These are phyloP conservation scores for Mortierella alpina DNA, from an alignment of 192 early-diverging fungal species.

Conservation along the genomic window DNA sequence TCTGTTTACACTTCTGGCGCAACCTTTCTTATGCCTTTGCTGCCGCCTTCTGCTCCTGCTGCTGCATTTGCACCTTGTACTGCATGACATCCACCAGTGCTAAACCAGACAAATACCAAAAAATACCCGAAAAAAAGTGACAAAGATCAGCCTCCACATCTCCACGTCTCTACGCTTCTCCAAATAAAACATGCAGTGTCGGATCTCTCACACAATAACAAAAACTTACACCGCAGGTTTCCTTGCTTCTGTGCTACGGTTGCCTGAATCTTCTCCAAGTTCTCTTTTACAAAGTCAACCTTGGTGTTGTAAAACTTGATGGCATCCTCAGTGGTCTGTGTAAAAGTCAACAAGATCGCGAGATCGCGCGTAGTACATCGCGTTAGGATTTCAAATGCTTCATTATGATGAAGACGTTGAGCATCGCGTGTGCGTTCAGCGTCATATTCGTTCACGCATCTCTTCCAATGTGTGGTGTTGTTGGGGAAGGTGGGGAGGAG, in stretches of 20 bases:
- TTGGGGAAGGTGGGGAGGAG: background rate
- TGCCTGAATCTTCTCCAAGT: constrained; percentile 84
- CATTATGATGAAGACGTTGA: background rate
- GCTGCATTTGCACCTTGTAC: constrained; percentile 61
- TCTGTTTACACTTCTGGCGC: too few species aligned
- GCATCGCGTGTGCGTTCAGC: too few species aligned
- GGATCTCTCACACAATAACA: too few species aligned
- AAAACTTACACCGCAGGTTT: constrained; percentile 67
- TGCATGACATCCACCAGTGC: constrained; percentile 69
- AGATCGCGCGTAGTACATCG: background rate
- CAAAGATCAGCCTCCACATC: background rate
- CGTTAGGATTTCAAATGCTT: background rate
- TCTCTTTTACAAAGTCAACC: constrained; percentile 83
- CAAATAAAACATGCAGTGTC: too few species aligned
- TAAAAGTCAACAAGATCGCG: background rate
- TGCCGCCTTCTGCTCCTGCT: constrained; percentile 49
- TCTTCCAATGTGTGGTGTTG: background rate
- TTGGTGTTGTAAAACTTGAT: constrained; percentile 85
- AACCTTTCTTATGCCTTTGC: constrained; percentile 30
- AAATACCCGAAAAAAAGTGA: background rate
- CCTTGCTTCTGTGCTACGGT: constrained; percentile 83
- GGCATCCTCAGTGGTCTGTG: constrained; percentile 80
- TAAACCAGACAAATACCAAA: constrained; percentile 4
- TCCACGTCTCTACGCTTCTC: too few species aligned
- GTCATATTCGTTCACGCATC: background rate